Base-by-base conservation (phyloP, 2,329 filamentous ascomycete genomes). In the Emydomyces testavorans region DNA sequence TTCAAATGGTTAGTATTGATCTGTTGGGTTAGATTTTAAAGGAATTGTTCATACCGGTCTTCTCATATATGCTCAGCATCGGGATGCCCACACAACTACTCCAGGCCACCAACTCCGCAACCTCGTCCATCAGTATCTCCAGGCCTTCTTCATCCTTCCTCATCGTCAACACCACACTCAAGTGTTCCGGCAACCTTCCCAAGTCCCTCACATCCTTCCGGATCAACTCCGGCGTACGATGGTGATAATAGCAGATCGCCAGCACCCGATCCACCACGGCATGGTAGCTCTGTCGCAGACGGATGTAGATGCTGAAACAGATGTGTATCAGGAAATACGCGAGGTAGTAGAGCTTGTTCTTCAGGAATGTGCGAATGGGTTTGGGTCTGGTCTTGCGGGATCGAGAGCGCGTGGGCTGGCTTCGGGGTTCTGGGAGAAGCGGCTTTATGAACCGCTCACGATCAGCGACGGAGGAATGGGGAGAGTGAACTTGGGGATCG, bases 181-280 rank as follows among this genome's bases (percentile, higher is more conserved):
- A 65, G 62, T 98, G 92, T 55, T 83, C 78, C 2, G 92, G 92
- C 51, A 93, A 67, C 57, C 83, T 79, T 50, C 73, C 75, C 49
- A 98, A 67, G 7, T 76, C 74, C 63, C 79, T 79, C 21, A 96
- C 82, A 68, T 98, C 92, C 59, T 83, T 82, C 60, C 83, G 80
- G 57, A 98, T 94, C 61, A 94, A 79, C 62, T 94, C 86, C 6
- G 92, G 92, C 0, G 90, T 94, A 45, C 86, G 85, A 66, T 98
- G 92, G 69, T 98, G 93, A 70, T 98, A 92, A 65, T 90, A 89
- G 47, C 94, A 73, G 52, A 96, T 77, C 7, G 86, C 85, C 46
- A 87, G 78, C 54, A 90, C 71, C 51, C 85, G 81, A 63, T 92
- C 84, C 56, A 80, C 73, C 42, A 94, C 75, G 6, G 82, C 78